phyloP scores from a whole-genome alignment of 2,329 filamentous ascomycete species.

The Phaeoacremonium minimum region DNA sequence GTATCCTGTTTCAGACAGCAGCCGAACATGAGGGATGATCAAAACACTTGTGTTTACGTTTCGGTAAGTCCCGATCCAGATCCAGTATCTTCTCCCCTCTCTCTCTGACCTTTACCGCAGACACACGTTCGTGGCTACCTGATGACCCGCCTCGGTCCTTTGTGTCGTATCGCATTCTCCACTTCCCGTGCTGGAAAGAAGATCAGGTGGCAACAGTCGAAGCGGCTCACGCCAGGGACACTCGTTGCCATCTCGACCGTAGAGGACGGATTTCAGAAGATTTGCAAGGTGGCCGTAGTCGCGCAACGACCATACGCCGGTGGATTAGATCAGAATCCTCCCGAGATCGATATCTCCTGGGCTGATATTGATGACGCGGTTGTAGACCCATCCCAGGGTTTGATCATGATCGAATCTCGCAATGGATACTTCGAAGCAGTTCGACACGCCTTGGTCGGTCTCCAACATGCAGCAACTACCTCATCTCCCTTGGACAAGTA shows the following conservation, averaged over 20 bases:
- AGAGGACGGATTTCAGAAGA: slow-evolving; percentile 56
- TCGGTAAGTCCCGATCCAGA: slow-evolving; percentile 53
- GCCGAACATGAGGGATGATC: slow-evolving; percentile 53
- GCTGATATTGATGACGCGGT: slow-evolving; percentile 51
- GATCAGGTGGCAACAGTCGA: slow-evolving; percentile 59
- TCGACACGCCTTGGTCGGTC: slow-evolving; percentile 65
- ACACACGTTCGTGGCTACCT: slow-evolving; percentile 64
- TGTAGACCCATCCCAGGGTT: slow-evolving; percentile 65
- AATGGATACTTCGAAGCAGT: slow-evolving; percentile 73
- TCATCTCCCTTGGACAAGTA: slow-evolving; percentile 55
- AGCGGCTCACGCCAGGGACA: slow-evolving; percentile 46
- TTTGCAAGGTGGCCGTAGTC: slow-evolving; percentile 68
- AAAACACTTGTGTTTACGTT: slow-evolving; percentile 62
- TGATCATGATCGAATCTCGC: slow-evolving; percentile 75
- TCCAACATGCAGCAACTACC: slow-evolving; percentile 54
- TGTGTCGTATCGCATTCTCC: slow-evolving; percentile 68
- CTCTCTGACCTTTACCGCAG: slow-evolving; percentile 29
- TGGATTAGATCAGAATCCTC: slow-evolving; percentile 61
- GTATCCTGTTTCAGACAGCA: slow-evolving; percentile 50
- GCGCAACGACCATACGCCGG: slow-evolving; percentile 61
- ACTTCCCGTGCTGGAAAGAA: slow-evolving; percentile 58
- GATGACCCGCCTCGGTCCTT: slow-evolving; percentile 57
- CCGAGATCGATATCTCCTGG: slow-evolving; percentile 74
- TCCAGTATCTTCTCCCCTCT: not conserved
- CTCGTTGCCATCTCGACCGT: slow-evolving; percentile 48